Conservation (phyloP, 2,329 filamentous ascomycete species). For the Aspergillus versicolor region DNA sequence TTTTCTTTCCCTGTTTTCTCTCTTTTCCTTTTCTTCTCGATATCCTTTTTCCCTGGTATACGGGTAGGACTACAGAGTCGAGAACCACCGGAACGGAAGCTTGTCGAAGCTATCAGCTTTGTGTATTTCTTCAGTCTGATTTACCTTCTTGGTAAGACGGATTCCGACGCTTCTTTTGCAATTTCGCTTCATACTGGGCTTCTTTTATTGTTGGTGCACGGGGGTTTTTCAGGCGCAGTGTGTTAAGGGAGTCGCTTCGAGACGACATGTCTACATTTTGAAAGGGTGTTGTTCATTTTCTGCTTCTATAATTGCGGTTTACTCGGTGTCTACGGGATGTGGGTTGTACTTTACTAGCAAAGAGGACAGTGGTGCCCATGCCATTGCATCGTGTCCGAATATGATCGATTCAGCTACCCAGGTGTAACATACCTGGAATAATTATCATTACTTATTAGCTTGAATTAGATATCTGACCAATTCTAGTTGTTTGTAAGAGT, state of each 20-base stretch:
- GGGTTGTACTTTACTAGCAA: neutral
- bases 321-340: neutral
- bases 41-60: slow-evolving; percentile 8
- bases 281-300: neutral
- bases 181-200: neutral
- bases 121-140: neutral
- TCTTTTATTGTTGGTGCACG: neutral
- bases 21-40: neutral
- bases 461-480: too few relatives aligned
- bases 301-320: neutral
- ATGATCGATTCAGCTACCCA: too few relatives aligned
- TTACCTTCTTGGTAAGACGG: neutral
- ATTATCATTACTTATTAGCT: too few relatives aligned
- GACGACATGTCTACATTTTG: neutral
- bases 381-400: too few relatives aligned
- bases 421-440: too few relatives aligned
- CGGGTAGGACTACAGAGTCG: neutral
- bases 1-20: neutral
- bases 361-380: too few relatives aligned
- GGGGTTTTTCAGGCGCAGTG: slow-evolving; percentile 11
- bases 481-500: too few relatives aligned
- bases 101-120: neutral
- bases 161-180: neutral
- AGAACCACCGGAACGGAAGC: neutral
- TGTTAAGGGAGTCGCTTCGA: slow-evolving; percentile 16